A percentile compares a stretch with the other conserved stretches of the same genome.
Evolutionary conservation across 108 stramenopile species (phyloP).

Genomic region (Discostella pseudostelligera): DNA sequence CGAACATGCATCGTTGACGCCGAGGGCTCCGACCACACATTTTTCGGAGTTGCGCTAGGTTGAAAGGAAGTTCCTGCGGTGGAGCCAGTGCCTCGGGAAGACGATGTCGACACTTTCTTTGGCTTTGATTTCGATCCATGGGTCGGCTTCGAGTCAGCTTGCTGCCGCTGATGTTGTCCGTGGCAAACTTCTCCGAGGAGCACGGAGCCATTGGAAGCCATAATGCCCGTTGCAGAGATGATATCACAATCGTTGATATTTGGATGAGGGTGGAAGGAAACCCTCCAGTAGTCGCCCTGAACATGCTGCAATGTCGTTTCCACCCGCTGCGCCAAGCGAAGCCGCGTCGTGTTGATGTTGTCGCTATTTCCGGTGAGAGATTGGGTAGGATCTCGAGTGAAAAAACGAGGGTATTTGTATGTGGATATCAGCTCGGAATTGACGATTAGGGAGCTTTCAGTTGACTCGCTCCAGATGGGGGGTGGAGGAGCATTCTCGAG

Average conservation of each 20-base stretch:
- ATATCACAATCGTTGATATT: neutral
- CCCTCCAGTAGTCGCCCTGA: conserved; percentile 16
- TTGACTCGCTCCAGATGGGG: conserved; percentile 19
- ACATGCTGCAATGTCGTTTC: conserved; percentile 28
- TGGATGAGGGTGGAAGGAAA: neutral
- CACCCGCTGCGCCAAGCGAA: conserved; percentile 23
- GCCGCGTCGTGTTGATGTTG: conserved; percentile 7
- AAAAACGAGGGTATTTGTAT: conserved; percentile 32
- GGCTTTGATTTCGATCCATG: neutral
- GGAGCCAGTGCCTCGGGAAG: neutral
- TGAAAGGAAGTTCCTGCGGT: neutral
- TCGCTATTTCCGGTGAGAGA: neutral
- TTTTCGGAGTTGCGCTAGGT: conserved; percentile 13
- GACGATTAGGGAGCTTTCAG: neutral
- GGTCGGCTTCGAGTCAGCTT: no score
- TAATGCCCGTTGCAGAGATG: neutral
- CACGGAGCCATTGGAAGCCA: neutral
- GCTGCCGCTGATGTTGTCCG: neutral
- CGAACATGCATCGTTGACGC: conserved; percentile 47
- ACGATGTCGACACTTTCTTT: neutral
- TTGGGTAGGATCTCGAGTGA: conserved; percentile 16
- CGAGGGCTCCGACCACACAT: conserved; percentile 41
- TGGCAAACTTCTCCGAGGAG: no score
- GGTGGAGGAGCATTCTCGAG: conserved; percentile 8
- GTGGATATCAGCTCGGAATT: conserved; percentile 24